A percentile compares a stretch with the other conserved stretches of the same genome.
These are phyloP conservation scores for Juncus inflexus DNA, from an alignment of 176 grass and related monocot genomes.

Conservation along the genomic window DNA sequence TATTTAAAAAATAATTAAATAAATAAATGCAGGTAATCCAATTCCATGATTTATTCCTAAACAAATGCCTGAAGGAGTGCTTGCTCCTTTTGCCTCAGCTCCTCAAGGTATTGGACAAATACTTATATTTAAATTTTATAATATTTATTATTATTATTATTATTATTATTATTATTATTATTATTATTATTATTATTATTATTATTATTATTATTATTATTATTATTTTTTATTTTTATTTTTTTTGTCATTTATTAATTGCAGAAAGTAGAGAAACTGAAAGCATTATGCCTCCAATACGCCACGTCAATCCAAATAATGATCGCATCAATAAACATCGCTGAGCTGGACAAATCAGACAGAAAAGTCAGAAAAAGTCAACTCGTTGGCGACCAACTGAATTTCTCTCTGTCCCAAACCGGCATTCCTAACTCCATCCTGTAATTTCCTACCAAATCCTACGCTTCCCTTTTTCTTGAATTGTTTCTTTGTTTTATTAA, in stretches of 20 bases:
- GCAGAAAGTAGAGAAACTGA: conserved; percentile 96
- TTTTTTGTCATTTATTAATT: conserved; percentile 1
- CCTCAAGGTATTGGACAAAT: conserved; percentile 42
- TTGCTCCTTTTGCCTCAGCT: conserved; percentile 89
- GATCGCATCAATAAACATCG: conserved; percentile 62
- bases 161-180: conserved; percentile 4
- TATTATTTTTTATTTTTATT: too few relatives aligned
- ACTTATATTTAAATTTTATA: neutral
- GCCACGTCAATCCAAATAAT: conserved; percentile 76
- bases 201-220: conserved; percentile 8
- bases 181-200: conserved; percentile 5
- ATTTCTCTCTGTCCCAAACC: conserved; percentile 52
- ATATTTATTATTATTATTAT: conserved; percentile 12
- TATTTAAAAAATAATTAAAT: conserved; percentile 21
- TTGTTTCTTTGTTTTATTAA: conserved; percentile 7
- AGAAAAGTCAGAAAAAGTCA: conserved; percentile 48
- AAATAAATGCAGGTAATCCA: conserved; percentile 74
- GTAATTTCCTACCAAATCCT: conserved; percentile 30
- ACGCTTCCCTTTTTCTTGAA: neutral
- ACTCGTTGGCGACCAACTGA: conserved; percentile 47
- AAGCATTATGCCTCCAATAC: conserved; percentile 76
- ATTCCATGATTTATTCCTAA: conserved; percentile 90
- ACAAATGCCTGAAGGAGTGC: conserved; percentile 98
- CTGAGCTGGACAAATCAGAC: conserved; percentile 33
- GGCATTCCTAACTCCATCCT: conserved; percentile 68